A percentile compares a stretch with the other conserved stretches of the same genome.
These are phyloP conservation scores for Ustilago lituana DNA, from an alignment of 1,284 basidiomycete genomes.

Conservation along the genomic window DNA sequence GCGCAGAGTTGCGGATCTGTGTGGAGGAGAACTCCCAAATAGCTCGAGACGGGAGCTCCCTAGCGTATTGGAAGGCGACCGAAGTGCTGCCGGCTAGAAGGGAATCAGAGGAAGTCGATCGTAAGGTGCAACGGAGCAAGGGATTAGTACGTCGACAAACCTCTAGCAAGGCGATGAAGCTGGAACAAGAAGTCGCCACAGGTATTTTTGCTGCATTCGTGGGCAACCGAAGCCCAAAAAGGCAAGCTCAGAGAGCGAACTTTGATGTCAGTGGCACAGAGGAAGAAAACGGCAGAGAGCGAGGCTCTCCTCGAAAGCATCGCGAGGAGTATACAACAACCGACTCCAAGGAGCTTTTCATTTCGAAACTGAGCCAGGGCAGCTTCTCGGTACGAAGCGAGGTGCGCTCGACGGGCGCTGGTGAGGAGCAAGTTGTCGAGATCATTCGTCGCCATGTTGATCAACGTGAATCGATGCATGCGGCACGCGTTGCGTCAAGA, in stretches of 20 bases:
- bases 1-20: slow-evolving; percentile 23
- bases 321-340: not conserved
- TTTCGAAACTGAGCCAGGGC: slow-evolving; percentile 31
- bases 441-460: slow-evolving; percentile 16
- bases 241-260: slow-evolving; percentile 21
- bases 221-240: slow-evolving; percentile 38
- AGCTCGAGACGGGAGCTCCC: not conserved
- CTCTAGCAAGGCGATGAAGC: slow-evolving; percentile 34
- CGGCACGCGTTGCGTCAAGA: slow-evolving; percentile 6
- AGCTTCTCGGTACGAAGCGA: slow-evolving; percentile 25
- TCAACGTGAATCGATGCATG: not conserved
- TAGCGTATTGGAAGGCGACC: slow-evolving; percentile 40
- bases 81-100: slow-evolving; percentile 15
- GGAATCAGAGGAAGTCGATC: not conserved
- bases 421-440: slow-evolving; percentile 27
- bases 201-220: slow-evolving; percentile 46
- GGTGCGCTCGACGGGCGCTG: not conserved
- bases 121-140: not conserved
- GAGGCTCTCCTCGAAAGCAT: slow-evolving; percentile 1
- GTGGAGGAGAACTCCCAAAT: slow-evolving; percentile 8
- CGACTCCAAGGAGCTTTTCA: slow-evolving; percentile 20
- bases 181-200: slow-evolving; percentile 33
- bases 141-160: slow-evolving; percentile 21
- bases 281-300: not conserved
- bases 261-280: no score